Base-by-base conservation (phyloP, 2,329 filamentous ascomycete species). In the Fusarium miscanthi region DNA sequence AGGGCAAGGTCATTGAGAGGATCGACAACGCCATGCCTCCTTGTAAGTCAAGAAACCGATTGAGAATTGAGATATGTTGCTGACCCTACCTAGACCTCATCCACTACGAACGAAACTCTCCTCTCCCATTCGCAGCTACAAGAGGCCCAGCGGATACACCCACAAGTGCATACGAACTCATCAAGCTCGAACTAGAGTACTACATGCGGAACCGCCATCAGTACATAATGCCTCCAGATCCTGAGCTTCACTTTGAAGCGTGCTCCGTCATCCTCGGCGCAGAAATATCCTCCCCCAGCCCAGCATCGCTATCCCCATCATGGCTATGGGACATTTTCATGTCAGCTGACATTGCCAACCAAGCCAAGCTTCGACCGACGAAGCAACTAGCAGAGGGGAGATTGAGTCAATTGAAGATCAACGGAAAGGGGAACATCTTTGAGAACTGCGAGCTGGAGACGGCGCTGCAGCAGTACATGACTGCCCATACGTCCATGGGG, bases 21-120 rank as follows among this genome's bases (percentile, higher is more conserved):
- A 76, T 85, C n/a, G 83, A 84, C 59, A 84, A 84, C 51, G 80
- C 82, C 27, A 83, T 85, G 60, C 82, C 82, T 19, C 82, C 83
- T 10, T 84, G 82, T 83, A 75, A 41, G 78, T 33, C 31, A 33
- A 33, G 5, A 13, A 33, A 13, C 13, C 13, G 31, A 2, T 13
- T 33, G 23, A 25, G 23, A 25, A 25, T 25, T 33, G 31, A 33
- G 31, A 33, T 33, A 4, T 13, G 31, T 33, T 12, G 31, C 31
- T 33, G 5, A 33, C 31, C 11, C 13, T 33, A 1, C 4, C 31
- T 13, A 77, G 76, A 77, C 17, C 67, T 76, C 11, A 75, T 77
- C 4, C 70, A 76, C 6, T 54, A 64, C 3, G 76, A 77, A 57
- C 62, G 72, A 21, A 72, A 71, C 45, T 59, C 69, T 14, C 66